These are phyloP conservation scores for Gonapodya prolifera DNA, from an alignment of 192 early-diverging fungal genomes.

Conservation along the genomic window DNA sequence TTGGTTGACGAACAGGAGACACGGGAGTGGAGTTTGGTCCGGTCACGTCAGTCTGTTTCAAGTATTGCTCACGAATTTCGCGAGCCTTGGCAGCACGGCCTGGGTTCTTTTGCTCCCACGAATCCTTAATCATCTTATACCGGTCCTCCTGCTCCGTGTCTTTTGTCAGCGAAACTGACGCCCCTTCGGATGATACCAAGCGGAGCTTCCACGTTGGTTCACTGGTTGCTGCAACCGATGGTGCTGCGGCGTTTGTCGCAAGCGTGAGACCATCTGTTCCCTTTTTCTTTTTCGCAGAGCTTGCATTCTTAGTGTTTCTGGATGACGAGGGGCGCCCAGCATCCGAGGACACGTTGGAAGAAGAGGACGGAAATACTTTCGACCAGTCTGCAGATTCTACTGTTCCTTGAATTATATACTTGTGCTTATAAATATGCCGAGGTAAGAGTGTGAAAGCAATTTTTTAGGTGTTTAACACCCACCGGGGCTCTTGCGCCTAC, in stretches of 20 bases:
- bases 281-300: constrained; percentile 7
- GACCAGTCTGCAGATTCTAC: constrained; percentile 17
- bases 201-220: constrained; percentile 34
- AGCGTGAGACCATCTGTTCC: not conserved
- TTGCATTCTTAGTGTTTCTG: constrained; percentile 2
- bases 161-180: constrained; percentile 26
- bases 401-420: constrained; percentile 32
- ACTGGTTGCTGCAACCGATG: not conserved
- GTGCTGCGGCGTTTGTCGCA: not conserved
- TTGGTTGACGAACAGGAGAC: not conserved
- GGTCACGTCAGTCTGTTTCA: not conserved
- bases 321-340: not conserved
- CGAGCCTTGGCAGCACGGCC: constrained; percentile 32
- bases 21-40: not conserved
- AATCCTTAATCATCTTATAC: constrained; percentile 38
- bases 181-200: constrained; percentile 30
- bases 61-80: constrained; percentile 33
- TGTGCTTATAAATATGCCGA: constrained; percentile 21
- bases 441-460: constrained; percentile 12
- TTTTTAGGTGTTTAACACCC: constrained; percentile 12
- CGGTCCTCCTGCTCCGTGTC: constrained; percentile 53
- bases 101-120: constrained; percentile 35
- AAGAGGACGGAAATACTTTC: constrained; percentile 1
- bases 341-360: not conserved
- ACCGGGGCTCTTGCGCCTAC: constrained; percentile 14